Conservation (phyloP, 208 protist genomes). For the Leishmania martiniquensis region DNA sequence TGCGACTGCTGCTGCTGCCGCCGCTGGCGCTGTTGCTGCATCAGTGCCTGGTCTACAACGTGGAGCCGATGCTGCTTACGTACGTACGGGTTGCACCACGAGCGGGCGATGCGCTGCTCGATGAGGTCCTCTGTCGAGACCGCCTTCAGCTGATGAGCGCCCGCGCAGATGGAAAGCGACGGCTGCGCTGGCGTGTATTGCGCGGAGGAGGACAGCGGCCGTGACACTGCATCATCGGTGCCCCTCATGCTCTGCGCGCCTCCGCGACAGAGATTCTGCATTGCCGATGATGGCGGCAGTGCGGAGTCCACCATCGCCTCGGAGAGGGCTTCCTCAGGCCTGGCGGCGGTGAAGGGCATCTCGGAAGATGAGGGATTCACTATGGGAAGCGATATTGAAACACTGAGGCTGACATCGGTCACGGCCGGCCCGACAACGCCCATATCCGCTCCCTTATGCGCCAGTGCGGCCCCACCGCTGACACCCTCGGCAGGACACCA, state of each 20-base stretch:
- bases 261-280: not conserved
- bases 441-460: not conserved
- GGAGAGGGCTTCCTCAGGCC: not conserved
- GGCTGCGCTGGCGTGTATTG: not conserved
- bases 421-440: not conserved
- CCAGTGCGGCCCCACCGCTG: not conserved
- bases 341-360: not conserved
- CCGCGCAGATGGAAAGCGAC: not conserved
- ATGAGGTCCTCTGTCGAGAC: conserved; percentile 39
- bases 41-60: conserved; percentile 8
- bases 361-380: not conserved
- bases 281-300: not conserved
- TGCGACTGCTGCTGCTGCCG: not conserved
- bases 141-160: not conserved
- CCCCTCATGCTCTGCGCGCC: not conserved
- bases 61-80: conserved; percentile 48
- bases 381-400: not conserved
- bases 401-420: not conserved
- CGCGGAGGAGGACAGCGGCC: not conserved
- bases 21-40: not conserved
- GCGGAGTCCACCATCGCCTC: not conserved
- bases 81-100: conserved; percentile 83
- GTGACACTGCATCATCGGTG: not conserved
- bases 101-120: conserved; percentile 60
- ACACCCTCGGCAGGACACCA: not conserved